Percentiles rank a stretch among this genome's conserved stretches.
Conservation (phyloP, 2,329 filamentous ascomycete species). For the Leptographium procerum region DNA sequence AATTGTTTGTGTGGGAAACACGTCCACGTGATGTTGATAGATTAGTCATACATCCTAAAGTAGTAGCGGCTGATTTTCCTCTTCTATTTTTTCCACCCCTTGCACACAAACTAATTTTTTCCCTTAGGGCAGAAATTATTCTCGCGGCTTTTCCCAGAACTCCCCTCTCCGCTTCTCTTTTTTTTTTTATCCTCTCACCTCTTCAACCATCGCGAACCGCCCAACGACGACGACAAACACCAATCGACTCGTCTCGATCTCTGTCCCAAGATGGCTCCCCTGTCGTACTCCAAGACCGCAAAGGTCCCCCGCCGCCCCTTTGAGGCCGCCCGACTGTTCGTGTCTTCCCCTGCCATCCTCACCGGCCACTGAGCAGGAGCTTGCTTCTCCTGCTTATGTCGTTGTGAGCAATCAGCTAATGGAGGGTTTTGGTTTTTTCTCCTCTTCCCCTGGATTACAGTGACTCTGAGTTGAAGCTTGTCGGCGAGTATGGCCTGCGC, state of each 20-base stretch:
- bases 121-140: conserved; percentile 9
- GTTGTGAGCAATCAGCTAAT: conserved; percentile 47
- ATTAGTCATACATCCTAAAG: background rate
- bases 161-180: background rate
- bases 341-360: conserved; percentile 29
- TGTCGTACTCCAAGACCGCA: conserved; percentile 97
- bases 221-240: conserved; percentile 6
- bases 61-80: background rate
- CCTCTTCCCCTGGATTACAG: conserved; percentile 35
- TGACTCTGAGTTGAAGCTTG: conserved; percentile 98
- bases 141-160: background rate
- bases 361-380: conserved; percentile 85
- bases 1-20: conserved; percentile 8
- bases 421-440: conserved; percentile 5
- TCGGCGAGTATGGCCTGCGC: conserved; percentile 98
- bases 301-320: conserved; percentile 93
- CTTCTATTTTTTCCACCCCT: background rate
- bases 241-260: conserved; percentile 2
- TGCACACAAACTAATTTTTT: conserved; percentile 10
- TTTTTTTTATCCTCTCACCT: background rate
- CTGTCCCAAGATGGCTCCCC: conserved; percentile 25
- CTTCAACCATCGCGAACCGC: conserved; percentile 3
- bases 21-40: conserved; percentile 8
- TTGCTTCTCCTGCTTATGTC: conserved; percentile 82
- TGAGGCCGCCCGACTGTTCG: conserved; percentile 99